These are phyloP conservation scores for Lentinula detonsa DNA, from an alignment of 768 basidiomycete species.

Conservation along the genomic window DNA sequence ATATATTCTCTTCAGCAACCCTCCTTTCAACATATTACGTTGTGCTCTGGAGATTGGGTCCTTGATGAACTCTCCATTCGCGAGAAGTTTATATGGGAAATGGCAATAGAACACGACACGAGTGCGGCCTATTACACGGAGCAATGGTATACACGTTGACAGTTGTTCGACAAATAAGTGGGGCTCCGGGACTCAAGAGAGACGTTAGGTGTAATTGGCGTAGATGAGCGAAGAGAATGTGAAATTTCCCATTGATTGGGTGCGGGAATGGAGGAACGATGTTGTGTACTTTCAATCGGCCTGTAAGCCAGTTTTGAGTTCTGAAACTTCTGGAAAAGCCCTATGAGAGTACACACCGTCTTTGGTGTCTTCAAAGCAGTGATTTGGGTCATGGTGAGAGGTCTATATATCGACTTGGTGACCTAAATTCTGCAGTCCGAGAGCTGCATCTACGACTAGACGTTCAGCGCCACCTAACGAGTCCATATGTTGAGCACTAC, in stretches of 20 bases:
- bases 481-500: constrained; percentile 8
- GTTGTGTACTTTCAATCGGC: constrained; percentile 73
- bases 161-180: constrained; percentile 91
- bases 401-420: constrained; percentile 92
- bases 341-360: constrained; percentile 54
- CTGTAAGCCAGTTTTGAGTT: constrained; percentile 38
- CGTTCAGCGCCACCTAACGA: constrained; percentile 87
- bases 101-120: constrained; percentile 97
- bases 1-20: constrained; percentile 72
- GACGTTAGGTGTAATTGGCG: constrained; percentile 79
- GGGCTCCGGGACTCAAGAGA: constrained; percentile 45
- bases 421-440: constrained; percentile 79
- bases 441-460: constrained; percentile 90
- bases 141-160: constrained; percentile 83
- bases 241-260: constrained; percentile 71
- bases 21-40: constrained; percentile 23
- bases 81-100: constrained; percentile 92
- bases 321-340: not conserved
- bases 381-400: constrained; percentile 79
- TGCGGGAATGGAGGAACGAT: constrained; percentile 76
- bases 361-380: constrained; percentile 91
- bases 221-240: constrained; percentile 84
- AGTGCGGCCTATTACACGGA: constrained; percentile 59
- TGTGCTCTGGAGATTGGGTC: constrained; percentile 36
- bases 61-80: constrained; percentile 56